Evolutionary conservation across 176 grass and related monocot genomes (phyloP).

Genomic region (Alloteropsis semialata): DNA sequence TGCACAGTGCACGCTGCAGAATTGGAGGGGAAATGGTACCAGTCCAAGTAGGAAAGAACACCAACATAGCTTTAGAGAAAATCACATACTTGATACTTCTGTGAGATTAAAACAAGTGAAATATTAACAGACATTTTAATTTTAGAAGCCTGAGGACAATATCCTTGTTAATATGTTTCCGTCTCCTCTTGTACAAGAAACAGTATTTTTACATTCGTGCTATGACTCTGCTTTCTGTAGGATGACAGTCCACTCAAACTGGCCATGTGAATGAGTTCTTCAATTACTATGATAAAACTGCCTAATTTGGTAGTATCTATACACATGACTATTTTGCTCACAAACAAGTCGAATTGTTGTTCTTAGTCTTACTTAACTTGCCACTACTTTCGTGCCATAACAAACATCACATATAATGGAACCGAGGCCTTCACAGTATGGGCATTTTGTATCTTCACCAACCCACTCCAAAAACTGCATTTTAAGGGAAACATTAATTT

Average conservation of each 20-base stretch:
- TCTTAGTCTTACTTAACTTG: constrained; percentile 30
- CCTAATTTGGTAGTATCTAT: constrained; percentile 30
- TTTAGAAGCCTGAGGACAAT: constrained; percentile 2
- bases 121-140: background rate
- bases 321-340: background rate
- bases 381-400: constrained; percentile 50
- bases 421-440: constrained; percentile 86
- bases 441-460: constrained; percentile 77
- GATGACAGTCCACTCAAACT: background rate
- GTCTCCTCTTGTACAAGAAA: constrained; percentile 29
- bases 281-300: background rate
- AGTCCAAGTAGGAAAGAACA: background rate
- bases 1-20: background rate
- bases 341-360: background rate
- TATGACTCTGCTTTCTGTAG: background rate
- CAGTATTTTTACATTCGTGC: background rate
- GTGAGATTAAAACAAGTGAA: background rate
- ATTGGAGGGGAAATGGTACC: background rate
- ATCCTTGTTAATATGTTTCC: constrained; percentile 3
- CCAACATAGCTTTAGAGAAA: background rate
- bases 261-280: background rate
- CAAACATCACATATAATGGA: constrained; percentile 75
- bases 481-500: background rate
- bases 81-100: background rate
- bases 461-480: constrained; percentile 96